Evolutionary conservation across 345 rosid species (phyloP), one percentile per base, ranked within the genome.

Genomic region (Eutrema yunnanense): DNA sequence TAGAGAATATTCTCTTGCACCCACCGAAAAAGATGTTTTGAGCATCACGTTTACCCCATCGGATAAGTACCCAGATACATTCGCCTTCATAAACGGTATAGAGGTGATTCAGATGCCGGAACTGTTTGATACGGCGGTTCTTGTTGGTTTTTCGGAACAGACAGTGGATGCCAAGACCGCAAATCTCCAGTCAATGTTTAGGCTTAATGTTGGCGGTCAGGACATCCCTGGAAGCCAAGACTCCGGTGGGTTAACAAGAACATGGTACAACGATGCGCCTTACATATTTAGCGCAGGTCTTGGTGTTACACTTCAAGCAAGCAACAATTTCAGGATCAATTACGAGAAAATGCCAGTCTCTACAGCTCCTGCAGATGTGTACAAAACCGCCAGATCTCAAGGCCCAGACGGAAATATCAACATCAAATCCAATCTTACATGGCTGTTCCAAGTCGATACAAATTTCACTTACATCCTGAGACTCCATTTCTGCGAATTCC

Each of bases 181-280:
- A 1, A 82, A 79, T 74, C 61, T 95, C 43, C 81, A 92, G 77
- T 80, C 87, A 0, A 83, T 94, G 92, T 80, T 75, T 52, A 83
- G 96, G 64, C 56, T 95, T n/a, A 90, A 95, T 65, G 90, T 88
- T 0, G 92, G 79, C 11, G 99, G 99, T 29, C 83, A 81, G 12
- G 80, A 75, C 9, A 85, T 95, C 30, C 48, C 89, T 13, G 84
- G 87, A 0, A 75, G 52, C 27, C 69, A 80, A 10, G 96, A 95
- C 65, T 75, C 93, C 3, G 88, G 83, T 26, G 78, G 79, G 6
- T 81, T 88, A 22, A 54, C 62, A 6, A 79, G 96, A 74, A 82
- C 87, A 16, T 92, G 98, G 99, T 90, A 90, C 50, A 69, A 86
- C 14, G 96, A 88, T 40, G 55, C 71, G 4, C 85, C 88, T 53